phyloP scores from a whole-genome alignment of 1,139 yeast genomes.

The Protomyces pachydermus region DNA sequence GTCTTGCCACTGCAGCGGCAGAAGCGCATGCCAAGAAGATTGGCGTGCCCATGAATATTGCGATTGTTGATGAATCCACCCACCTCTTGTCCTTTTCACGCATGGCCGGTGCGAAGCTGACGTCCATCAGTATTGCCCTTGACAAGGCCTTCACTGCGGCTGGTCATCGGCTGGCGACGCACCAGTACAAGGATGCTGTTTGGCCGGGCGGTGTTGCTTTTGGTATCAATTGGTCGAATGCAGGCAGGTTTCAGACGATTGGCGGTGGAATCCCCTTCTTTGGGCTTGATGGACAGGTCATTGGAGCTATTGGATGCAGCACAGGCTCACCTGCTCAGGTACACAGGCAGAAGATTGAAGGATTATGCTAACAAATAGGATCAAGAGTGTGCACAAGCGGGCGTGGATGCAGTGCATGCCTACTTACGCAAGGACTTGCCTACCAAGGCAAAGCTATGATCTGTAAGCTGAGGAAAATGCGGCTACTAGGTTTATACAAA shows the following conservation, averaged over 20 bases:
- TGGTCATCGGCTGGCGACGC: slow-evolving; percentile 10
- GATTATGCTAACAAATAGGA: background rate
- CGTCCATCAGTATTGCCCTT: slow-evolving; percentile 16
- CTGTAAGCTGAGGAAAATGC: background rate
- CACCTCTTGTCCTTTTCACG: slow-evolving; percentile 11
- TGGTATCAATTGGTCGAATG: slow-evolving; percentile 21
- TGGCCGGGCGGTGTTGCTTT: slow-evolving; percentile 25
- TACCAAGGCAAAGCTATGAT: background rate
- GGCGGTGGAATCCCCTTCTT: slow-evolving; percentile 17
- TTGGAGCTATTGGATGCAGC: slow-evolving; percentile 21
- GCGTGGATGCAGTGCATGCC: background rate
- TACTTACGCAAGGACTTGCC: background rate
- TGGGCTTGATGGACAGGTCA: slow-evolving; percentile 10
- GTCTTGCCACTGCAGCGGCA: slow-evolving; percentile 10
- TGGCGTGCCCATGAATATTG: slow-evolving; percentile 25
- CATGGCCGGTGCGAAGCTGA: slow-evolving; percentile 23
- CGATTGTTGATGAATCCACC: slow-evolving; percentile 17
- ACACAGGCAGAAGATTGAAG: background rate
- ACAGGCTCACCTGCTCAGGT: slow-evolving; percentile 22
- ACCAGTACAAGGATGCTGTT: slow-evolving; percentile 17
- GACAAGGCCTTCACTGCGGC: slow-evolving; percentile 27
- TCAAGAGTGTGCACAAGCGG: slow-evolving; percentile 23
- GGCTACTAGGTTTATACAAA: too few relatives aligned
- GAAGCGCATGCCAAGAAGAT: slow-evolving; percentile 18
- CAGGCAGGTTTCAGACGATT: slow-evolving; percentile 19